Evolutionary conservation across 2,329 filamentous ascomycete species (phyloP), one percentile per base, ranked within the genome.

Genomic region (Xylaria sp.): DNA sequence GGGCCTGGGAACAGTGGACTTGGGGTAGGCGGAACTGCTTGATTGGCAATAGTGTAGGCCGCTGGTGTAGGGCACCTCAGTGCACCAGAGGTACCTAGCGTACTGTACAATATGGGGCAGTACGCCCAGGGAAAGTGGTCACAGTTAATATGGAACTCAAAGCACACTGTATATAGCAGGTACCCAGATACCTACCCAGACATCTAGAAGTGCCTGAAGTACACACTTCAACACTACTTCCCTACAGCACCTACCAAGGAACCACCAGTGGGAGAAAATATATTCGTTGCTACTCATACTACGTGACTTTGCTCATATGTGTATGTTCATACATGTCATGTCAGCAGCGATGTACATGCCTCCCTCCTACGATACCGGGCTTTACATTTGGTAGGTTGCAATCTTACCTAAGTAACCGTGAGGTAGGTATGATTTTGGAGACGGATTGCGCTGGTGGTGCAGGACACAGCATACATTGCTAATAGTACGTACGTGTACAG

Each of bases 1-100:
- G 54, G 25, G 28, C 47, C 46, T 50, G 50, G 55, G 54, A 46
- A 52, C 42, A 40, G 31, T 35, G 59, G 49, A 23, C 17, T 42
- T 61, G 59, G 57, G 49, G 31, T 46, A 50, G 53, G 64, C 64
- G 64, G 64, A 66, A 54, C 62, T 66, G 50, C 64, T 66, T 14
- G 57, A 61, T 66, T 64, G 61, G 64, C 61, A 63, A 43, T 60
- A 46, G 58, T 51, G 49, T 35, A 49, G 9, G 28, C 5, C 28
- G 25, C 12, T 31, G 15, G 23, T 47, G 47, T 52, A 47, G 58
- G 52, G 58, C 51, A 51, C 14, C 37, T 37, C 11, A 58, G 49
- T 35, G 57, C 23, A 42, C 23, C 17, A 42, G 37, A 35, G 25
- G 46, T 45, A 21, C 46, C 25, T 14, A 45, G 52, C 28, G 51